These are phyloP conservation scores for Suillus hirtellus DNA, from an alignment of 768 basidiomycete species.

Conservation along the genomic window DNA sequence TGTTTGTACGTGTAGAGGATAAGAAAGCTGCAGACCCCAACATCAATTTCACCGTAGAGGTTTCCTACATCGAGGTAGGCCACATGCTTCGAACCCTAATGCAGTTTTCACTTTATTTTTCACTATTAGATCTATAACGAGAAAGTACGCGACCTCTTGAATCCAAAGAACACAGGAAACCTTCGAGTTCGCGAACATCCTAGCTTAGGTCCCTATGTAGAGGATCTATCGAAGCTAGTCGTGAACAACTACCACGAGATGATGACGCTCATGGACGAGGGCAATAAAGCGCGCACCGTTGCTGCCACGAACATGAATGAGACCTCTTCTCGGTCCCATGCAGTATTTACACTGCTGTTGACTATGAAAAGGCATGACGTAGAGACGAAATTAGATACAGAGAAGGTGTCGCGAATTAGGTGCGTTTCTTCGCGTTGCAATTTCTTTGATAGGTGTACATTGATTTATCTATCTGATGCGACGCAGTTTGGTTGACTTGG, in stretches of 20 bases:
- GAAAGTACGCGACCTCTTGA: slow-evolving; percentile 95
- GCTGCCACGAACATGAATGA: slow-evolving; percentile 99
- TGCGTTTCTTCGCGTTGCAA: slow-evolving; percentile 31
- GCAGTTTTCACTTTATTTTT: slow-evolving; percentile 5
- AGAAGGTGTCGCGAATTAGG: slow-evolving; percentile 99
- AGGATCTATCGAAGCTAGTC: slow-evolving; percentile 91
- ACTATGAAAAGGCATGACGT: slow-evolving; percentile 89
- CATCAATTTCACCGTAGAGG: slow-evolving; percentile 87
- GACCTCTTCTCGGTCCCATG: slow-evolving; percentile 97
- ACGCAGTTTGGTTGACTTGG: slow-evolving; percentile 88
- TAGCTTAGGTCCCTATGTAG: slow-evolving; percentile 95
- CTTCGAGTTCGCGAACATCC: slow-evolving; percentile 97
- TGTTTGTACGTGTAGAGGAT: slow-evolving; percentile 79
- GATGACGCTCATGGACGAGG: slow-evolving; percentile 99
- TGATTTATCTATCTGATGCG: slow-evolving; percentile 14
- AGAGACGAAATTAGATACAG: slow-evolving; percentile 85
- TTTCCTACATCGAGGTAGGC: slow-evolving; percentile 93
- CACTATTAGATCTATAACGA: slow-evolving; percentile 84
- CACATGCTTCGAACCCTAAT: not conserved
- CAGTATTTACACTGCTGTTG: slow-evolving; percentile 93
- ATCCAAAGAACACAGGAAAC: slow-evolving; percentile 96
- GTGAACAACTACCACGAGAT: slow-evolving; percentile 93
- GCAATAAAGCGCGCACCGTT: slow-evolving; percentile 97
- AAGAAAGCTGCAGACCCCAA: slow-evolving; percentile 66
- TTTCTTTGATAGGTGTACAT: not conserved